Conservation (phyloP, 2,329 filamentous ascomycete species). For the Pseudogymnoascus sp. region DNA sequence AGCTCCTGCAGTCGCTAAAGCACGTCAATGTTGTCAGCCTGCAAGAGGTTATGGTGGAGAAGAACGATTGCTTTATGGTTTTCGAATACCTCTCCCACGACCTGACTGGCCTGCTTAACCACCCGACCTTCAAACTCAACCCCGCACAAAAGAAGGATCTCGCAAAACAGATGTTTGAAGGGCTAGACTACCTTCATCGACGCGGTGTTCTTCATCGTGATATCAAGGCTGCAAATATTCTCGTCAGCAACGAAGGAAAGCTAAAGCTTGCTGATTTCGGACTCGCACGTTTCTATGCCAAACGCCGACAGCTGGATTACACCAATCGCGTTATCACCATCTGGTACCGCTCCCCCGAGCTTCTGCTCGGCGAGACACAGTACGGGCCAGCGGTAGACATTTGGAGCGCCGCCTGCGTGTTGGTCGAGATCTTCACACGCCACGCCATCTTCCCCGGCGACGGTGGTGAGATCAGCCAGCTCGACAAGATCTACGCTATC, state of each 20-base stretch:
- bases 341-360: conserved; percentile 89
- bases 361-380: conserved; percentile 82
- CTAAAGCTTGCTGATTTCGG: conserved; percentile 95
- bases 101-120: conserved; percentile 87
- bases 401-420: conserved; percentile 94
- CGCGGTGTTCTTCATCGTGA: conserved; percentile 93
- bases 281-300: conserved; percentile 90
- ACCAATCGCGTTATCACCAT: conserved; percentile 98
- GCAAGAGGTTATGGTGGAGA: conserved; percentile 94
- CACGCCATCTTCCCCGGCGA: conserved; percentile 93
- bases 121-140: conserved; percentile 82
- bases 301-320: conserved; percentile 85
- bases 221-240: conserved; percentile 96
- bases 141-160: conserved; percentile 85
- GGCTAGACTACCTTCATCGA: conserved; percentile 85
- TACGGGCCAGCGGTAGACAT: conserved; percentile 89
- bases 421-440: conserved; percentile 91
- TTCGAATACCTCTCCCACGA: conserved; percentile 98
- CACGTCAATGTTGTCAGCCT: conserved; percentile 77
- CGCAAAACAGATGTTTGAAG: conserved; percentile 86
- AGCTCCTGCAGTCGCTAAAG: conserved; percentile 77
- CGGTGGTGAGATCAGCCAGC: conserved; percentile 88
- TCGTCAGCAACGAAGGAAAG: conserved; percentile 81
- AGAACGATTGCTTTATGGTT: conserved; percentile 98
- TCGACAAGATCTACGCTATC: conserved; percentile 92